These are phyloP conservation scores for Hyphopichia burtonii DNA, from an alignment of 1,139 yeast genomes.

Conservation along the genomic window DNA sequence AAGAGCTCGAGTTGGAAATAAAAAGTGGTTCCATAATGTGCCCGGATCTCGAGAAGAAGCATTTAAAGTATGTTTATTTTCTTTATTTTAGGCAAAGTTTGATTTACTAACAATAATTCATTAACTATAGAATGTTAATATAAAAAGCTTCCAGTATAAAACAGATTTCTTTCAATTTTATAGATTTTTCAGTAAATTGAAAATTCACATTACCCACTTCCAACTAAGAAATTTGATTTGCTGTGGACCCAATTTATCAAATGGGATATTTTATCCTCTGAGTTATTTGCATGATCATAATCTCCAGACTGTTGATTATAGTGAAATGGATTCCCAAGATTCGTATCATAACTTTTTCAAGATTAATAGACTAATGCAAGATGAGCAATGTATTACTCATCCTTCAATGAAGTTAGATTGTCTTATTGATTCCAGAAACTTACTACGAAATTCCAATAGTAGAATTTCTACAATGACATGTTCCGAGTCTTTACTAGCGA, in stretches of 20 bases:
- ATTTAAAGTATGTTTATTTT: slow-evolving; percentile 27
- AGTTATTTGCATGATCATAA: slow-evolving; percentile 35
- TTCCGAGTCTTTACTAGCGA: slow-evolving; percentile 39
- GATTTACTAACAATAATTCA: slow-evolving; percentile 15
- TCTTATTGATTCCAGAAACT: slow-evolving; percentile 39
- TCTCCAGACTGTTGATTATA: slow-evolving; percentile 19
- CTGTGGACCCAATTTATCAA: slow-evolving; percentile 34
- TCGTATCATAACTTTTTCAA: slow-evolving; percentile 35
- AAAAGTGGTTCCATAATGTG: slow-evolving; percentile 41
- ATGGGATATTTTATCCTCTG: slow-evolving; percentile 44
- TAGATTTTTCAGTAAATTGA: slow-evolving; percentile 42
- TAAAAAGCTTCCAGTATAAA: slow-evolving; percentile 16
- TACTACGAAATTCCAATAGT: slow-evolving; percentile 31
- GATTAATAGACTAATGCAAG: slow-evolving; percentile 33
- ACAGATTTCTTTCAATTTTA: slow-evolving; percentile 40
- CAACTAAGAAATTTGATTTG: slow-evolving; percentile 55
- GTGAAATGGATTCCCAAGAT: slow-evolving; percentile 16
- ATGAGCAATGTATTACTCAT: slow-evolving; percentile 13
- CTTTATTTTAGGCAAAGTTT: neutral
- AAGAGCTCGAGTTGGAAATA: slow-evolving; percentile 33
- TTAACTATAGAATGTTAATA: slow-evolving; percentile 20
- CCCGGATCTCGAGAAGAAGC: slow-evolving; percentile 34
- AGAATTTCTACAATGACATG: slow-evolving; percentile 51
- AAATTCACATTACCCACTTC: slow-evolving; percentile 54
- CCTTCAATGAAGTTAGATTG: slow-evolving; percentile 31